A percentile compares a stretch with the other conserved stretches of the same genome.
phyloP scores from a whole-genome alignment of 116 monocot species.

The Papilionanthe hybrid region DNA sequence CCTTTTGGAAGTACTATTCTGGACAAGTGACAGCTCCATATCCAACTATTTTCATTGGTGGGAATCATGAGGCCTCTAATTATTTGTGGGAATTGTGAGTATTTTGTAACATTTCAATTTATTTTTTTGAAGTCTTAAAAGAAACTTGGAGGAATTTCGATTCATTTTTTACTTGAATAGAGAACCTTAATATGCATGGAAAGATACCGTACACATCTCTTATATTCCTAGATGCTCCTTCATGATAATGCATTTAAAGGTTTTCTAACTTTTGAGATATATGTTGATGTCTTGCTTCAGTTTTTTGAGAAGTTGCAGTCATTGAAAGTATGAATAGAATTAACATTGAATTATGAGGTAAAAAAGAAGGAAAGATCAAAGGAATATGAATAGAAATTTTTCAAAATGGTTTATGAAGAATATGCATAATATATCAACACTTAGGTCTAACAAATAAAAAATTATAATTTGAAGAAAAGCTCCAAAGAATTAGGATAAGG shows the following conservation, averaged over 20 bases:
- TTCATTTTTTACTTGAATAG: neutral
- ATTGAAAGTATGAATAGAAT: neutral
- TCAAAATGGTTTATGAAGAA: too few relatives aligned
- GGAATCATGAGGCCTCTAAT: conserved; percentile 97
- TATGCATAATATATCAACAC: too few relatives aligned
- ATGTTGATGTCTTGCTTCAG: neutral
- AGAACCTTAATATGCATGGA: neutral
- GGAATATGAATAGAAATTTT: too few relatives aligned
- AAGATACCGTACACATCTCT: neutral
- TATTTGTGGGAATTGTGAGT: conserved; percentile 96
- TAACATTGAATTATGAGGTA: too few relatives aligned
- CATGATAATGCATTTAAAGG: neutral
- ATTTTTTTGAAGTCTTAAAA: neutral
- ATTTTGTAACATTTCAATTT: neutral
- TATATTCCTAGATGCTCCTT: neutral
- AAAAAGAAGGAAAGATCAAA: too few relatives aligned
- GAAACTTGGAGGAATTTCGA: neutral
- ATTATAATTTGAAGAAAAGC: too few relatives aligned
- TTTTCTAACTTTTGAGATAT: neutral
- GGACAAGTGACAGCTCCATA: conserved; percentile 76
- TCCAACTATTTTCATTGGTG: conserved; percentile 91
- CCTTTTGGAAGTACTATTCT: conserved; percentile 96
- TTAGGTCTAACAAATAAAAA: too few relatives aligned
- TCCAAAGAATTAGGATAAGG: neutral
- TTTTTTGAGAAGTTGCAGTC: neutral